Conservation (phyloP, 2,329 filamentous ascomycete genomes). For the Escovopsis weberi region DNA sequence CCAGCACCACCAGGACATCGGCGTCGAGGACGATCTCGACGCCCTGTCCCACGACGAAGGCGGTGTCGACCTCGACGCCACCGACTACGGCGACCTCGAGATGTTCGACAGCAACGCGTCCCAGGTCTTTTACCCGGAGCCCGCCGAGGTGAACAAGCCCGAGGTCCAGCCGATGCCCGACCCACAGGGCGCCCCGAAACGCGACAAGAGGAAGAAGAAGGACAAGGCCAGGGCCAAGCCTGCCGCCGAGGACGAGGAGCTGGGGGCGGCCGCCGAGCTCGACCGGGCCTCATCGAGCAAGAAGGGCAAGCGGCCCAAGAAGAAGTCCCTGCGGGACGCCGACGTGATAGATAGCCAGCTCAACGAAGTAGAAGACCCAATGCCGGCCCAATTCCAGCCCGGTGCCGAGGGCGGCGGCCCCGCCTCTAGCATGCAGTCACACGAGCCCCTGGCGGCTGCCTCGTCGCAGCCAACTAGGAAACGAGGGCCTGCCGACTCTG, state of each 20-base stretch:
- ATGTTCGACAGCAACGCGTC: conserved; percentile 24
- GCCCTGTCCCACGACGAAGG: conserved; percentile 11
- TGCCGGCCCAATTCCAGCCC: neutral
- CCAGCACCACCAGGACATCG: conserved; percentile 8
- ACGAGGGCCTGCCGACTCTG: conserved; percentile 16
- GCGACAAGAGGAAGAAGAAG: conserved; percentile 19
- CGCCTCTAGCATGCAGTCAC: conserved; percentile 4
- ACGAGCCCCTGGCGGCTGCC: conserved; percentile 9
- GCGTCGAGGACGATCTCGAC: conserved; percentile 13
- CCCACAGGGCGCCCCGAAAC: conserved; percentile 15
- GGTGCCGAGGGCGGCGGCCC: conserved; percentile 1
- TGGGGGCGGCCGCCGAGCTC: no score
- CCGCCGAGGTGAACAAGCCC: conserved; percentile 19
- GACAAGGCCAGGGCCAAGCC: conserved; percentile 6
- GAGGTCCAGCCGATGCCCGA: conserved; percentile 9
- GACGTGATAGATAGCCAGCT: conserved; percentile 5
- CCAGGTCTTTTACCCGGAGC: conserved; percentile 6
- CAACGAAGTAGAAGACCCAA: neutral
- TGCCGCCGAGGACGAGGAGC: conserved; percentile 6
- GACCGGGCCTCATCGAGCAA: conserved; percentile 4
- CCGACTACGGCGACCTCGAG: conserved; percentile 21
- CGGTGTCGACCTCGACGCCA: conserved; percentile 12
- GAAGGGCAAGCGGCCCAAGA: conserved; percentile 16
- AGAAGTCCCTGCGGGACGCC: conserved; percentile 5
- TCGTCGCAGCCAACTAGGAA: conserved; percentile 18